Base-by-base conservation (phyloP, 352 stramenopile species). In the Phytophthora pistaciae region DNA sequence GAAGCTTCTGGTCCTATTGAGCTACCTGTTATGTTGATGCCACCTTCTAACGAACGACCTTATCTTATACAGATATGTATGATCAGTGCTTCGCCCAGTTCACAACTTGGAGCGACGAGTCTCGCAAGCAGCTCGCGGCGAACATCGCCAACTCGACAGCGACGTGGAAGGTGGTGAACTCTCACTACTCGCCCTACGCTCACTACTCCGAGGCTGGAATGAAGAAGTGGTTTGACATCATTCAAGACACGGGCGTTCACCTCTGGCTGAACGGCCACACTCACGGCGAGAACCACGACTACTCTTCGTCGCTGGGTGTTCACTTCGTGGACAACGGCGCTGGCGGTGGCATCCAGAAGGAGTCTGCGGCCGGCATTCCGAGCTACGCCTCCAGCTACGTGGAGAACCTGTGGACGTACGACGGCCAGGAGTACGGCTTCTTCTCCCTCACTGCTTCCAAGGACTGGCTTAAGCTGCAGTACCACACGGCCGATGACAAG, bases 251-350 rank as follows among this genome's bases (percentile, higher is more conserved):
- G n/a, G 78, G 64, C 46, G 67, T 79, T 42, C 72, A 83, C 11
- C 46, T 80, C 3, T 83, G 62, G 58, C 31, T 83, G 14, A 79
- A 85, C 50, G 81, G 81, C 46, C 79, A 89, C 66, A 89, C 81
- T 0, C 79, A 89, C 69, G 81, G 79, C 29, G 79, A 87, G 49
- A 90, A 86, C 64, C 79, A 90, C 75, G 83, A 91, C 57, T 79
- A 85, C 50, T 75, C 73, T 44, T 76, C 74, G 38, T 74, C 67
- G 14, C 74, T 89, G 16, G 73, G 73, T 18, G 83, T 83, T 13
- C 84, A 92, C 49, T 92, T 92, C 54, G 70, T 92, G 11, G 85
- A 91, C 61, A 92, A 92, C 31, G 84, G 84, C 9, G 84, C 82
- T 10, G 84, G 84, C 38, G 83, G 84, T 8, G 84, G 84, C 62